Evolutionary conservation across 2,329 filamentous ascomycete genomes (phyloP), one percentile per base, ranked within the genome.

Genomic region (Colletotrichum nymphaeae): DNA sequence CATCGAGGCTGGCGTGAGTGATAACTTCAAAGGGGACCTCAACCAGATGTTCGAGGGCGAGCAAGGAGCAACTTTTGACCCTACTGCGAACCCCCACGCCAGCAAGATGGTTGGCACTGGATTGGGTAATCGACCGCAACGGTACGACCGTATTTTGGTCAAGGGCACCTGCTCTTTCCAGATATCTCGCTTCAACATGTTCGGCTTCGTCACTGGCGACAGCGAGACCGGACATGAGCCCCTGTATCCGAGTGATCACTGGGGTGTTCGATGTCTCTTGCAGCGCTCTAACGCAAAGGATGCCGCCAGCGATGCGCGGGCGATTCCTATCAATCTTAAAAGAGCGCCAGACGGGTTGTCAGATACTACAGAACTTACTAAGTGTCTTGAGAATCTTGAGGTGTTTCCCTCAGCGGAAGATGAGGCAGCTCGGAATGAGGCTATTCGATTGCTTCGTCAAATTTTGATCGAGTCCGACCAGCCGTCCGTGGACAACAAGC

Each of bases 31-130:
- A 9, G 63, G 77, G 0, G 77, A 79, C 24, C 72, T 77, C 16
- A 77, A 80, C 12, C 82, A 86, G 19, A 74, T 85, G 0, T 86
- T 86, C 35, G 87, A 90, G 65, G 92, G 91, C 1, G 91, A 93
- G 78, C 85, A 90, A 73, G 91, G 91, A 1, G 89, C 90, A 4
- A 93, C 92, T 0, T 93, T 92, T 78, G 88, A 93, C 76, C 91
- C 91, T 0, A 81, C 81, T 2, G 81, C 81, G 6, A 93, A 93
- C 76, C 78, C 80, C 1, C 83, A 92, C 14, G 91, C 91, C 3
- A 85, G 87, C 1, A 82, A 84, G 12, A 86, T 86, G 4, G 86
- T 88, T 1, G 84, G 84, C 3, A 82, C 78, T 58, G 85, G 86
- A 1, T 80, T 84, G 59, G 85, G 89, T 60, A 87, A 86, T 75